Conservation (phyloP, 768 basidiomycete genomes). For the Favolaschia claudopus region DNA sequence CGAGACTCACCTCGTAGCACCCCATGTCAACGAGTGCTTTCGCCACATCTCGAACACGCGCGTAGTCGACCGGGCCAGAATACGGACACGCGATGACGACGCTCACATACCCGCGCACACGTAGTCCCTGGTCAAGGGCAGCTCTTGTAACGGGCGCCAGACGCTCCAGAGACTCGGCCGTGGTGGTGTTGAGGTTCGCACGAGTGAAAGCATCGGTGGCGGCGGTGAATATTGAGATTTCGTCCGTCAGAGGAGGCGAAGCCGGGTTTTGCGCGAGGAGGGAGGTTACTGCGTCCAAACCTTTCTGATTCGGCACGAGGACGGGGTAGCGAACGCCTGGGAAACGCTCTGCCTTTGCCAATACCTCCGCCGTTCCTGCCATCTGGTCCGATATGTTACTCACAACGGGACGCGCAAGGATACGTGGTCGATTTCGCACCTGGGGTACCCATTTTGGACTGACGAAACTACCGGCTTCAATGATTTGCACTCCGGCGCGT, state of each 20-base stretch:
- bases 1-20: slow-evolving; percentile 91
- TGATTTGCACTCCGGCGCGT: slow-evolving; percentile 67
- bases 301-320: slow-evolving; percentile 81
- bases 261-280: slow-evolving; percentile 54
- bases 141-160: slow-evolving; percentile 66
- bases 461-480: slow-evolving; percentile 91
- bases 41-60: slow-evolving; percentile 71
- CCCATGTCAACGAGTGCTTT: slow-evolving; percentile 85
- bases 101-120: slow-evolving; percentile 87
- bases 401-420: background rate
- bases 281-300: slow-evolving; percentile 70
- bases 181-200: slow-evolving; percentile 84
- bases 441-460: slow-evolving; percentile 95
- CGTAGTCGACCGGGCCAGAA: slow-evolving; percentile 75
- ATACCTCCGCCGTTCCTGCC: slow-evolving; percentile 84
- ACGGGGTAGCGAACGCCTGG: slow-evolving; percentile 76
- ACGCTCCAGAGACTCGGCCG: slow-evolving; percentile 71
- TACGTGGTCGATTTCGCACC: slow-evolving; percentile 47
- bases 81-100: slow-evolving; percentile 88
- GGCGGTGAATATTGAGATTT: slow-evolving; percentile 89
- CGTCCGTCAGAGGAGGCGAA: slow-evolving; percentile 68
- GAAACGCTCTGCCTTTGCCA: slow-evolving; percentile 60
- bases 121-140: slow-evolving; percentile 68
- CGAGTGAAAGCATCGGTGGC: slow-evolving; percentile 87
- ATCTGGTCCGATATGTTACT: slow-evolving; percentile 57